Conservation (phyloP, 2,329 filamentous ascomycete genomes). For the Fusarium sp. region DNA sequence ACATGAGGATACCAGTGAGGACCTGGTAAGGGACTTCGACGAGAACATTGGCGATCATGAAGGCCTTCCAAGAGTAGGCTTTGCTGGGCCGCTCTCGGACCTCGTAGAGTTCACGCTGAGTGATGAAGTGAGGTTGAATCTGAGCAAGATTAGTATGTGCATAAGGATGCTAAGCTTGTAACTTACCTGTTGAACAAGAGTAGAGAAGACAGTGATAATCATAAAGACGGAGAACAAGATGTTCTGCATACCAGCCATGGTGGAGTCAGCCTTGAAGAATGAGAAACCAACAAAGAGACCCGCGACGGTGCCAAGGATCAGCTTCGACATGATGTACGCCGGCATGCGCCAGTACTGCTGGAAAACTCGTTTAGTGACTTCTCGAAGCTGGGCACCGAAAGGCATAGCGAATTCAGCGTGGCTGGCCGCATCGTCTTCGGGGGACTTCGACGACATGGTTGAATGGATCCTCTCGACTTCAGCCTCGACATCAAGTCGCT, state of each 20-base stretch:
- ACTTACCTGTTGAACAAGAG: slow-evolving; percentile 70
- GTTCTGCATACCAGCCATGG: slow-evolving; percentile 77
- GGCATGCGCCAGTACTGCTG: slow-evolving; percentile 88
- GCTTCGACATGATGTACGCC: slow-evolving; percentile 80
- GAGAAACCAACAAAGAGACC: slow-evolving; percentile 81
- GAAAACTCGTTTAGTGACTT: slow-evolving; percentile 77
- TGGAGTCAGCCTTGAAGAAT: slow-evolving; percentile 68
- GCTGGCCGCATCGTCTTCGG: slow-evolving; percentile 38
- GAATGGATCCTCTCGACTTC: slow-evolving; percentile 74
- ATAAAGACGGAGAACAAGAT: slow-evolving; percentile 82
- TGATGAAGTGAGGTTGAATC: slow-evolving; percentile 81
- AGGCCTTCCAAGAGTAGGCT: slow-evolving; percentile 80
- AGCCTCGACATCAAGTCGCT: slow-evolving; percentile 63
- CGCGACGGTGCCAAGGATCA: slow-evolving; percentile 68
- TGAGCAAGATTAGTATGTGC: slow-evolving; percentile 44
- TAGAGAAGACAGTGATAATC: slow-evolving; percentile 79
- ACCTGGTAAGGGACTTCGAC: slow-evolving; percentile 80
- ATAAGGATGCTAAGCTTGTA: slow-evolving; percentile 50
- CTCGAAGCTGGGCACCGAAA: slow-evolving; percentile 71
- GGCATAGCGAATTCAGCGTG: slow-evolving; percentile 82
- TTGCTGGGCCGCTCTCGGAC: slow-evolving; percentile 81
- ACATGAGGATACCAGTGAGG: slow-evolving; percentile 72
- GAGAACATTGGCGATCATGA: slow-evolving; percentile 77
- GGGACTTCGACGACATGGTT: slow-evolving; percentile 52
- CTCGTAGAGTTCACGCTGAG: slow-evolving; percentile 80